These are phyloP conservation scores for Botrytis aclada DNA, from an alignment of 2,329 filamentous ascomycete species.

Conservation along the genomic window DNA sequence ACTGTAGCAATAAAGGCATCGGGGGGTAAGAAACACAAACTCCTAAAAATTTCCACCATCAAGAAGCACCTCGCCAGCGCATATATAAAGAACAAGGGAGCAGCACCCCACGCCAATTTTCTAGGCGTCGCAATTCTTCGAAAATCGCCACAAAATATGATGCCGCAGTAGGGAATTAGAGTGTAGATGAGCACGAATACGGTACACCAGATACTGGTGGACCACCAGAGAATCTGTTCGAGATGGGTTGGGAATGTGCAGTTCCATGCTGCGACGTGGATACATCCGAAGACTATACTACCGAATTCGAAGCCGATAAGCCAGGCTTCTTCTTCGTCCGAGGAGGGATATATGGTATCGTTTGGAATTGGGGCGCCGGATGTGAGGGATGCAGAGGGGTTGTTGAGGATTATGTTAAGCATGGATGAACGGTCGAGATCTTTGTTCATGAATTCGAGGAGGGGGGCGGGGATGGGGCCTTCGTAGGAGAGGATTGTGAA, in stretches of 20 bases:
- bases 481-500: conserved; percentile 10
- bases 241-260: conserved; percentile 23
- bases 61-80: conserved; percentile 15
- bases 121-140: background rate
- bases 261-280: conserved; percentile 26
- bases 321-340: conserved; percentile 5
- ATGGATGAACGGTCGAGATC: background rate
- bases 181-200: conserved; percentile 7
- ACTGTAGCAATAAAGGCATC: conserved; percentile 2
- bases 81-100: conserved; percentile 14
- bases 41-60: conserved; percentile 16
- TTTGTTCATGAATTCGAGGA: background rate
- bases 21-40: conserved; percentile 1
- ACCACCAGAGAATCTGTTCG: conserved; percentile 22
- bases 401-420: background rate
- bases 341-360: background rate
- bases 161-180: conserved; percentile 5
- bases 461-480: background rate
- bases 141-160: background rate
- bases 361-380: conserved; percentile 1
- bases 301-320: conserved; percentile 12
- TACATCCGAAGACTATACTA: conserved; percentile 22
- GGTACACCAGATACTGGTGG: conserved; percentile 16
- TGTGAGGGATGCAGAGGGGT: background rate
- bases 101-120: background rate